phyloP scores from a whole-genome alignment of 2,329 filamentous ascomycete species.

The Neoscytalidium dimidiatum region DNA sequence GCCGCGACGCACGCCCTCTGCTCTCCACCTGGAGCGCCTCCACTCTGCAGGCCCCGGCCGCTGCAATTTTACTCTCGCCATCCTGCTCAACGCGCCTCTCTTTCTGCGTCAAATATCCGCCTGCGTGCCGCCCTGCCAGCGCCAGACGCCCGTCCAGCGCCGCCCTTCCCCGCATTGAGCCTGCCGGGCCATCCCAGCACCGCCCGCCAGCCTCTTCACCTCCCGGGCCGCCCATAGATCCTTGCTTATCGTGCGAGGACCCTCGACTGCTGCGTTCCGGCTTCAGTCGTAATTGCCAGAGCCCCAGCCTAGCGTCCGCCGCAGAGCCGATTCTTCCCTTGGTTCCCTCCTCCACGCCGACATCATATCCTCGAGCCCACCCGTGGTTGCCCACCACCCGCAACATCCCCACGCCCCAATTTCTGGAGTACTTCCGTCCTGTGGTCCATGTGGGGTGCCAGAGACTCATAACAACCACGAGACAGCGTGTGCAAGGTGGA shows the following conservation, averaged over 20 bases:
- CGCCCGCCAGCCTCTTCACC: conserved; percentile 10
- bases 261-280: conserved; percentile 8
- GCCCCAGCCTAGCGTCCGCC: conserved; percentile 9
- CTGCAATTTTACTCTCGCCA: conserved; percentile 16
- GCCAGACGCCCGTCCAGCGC: too few relatives aligned
- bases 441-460: conserved; percentile 16
- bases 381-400: not conserved
- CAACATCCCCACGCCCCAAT: not conserved
- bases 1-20: conserved; percentile 14
- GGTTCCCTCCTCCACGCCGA: conserved; percentile 8
- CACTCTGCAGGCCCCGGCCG: conserved; percentile 1
- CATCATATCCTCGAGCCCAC: not conserved
- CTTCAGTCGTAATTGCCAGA: conserved; percentile 9
- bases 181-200: conserved; percentile 9
- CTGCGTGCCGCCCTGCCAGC: not conserved
- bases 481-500: conserved; percentile 5
- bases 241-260: conserved; percentile 15
- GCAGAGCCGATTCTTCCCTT: conserved; percentile 15
- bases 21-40: conserved; percentile 17
- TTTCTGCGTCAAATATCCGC: conserved; percentile 5
- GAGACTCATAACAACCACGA: conserved; percentile 15
- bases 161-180: conserved; percentile 19
- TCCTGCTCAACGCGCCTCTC: not conserved
- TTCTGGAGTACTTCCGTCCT: not conserved
- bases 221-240: not conserved